phyloP scores from a whole-genome alignment of 164 flowering plant genomes.

The Platanus orientalis region DNA sequence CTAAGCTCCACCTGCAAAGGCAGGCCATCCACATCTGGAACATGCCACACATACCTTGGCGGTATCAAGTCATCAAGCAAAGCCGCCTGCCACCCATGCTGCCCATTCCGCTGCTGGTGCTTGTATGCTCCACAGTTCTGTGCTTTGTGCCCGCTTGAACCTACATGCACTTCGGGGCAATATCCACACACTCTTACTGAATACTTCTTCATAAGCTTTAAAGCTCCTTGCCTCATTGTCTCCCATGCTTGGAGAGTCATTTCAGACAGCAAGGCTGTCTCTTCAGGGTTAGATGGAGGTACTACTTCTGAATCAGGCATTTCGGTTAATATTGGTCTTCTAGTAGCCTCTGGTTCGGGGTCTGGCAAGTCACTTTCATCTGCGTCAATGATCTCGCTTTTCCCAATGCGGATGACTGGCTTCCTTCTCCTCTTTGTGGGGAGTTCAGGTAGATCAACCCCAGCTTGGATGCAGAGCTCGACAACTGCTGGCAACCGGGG shows the following conservation, averaged over 20 bases:
- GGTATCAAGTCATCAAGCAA: slow-evolving; percentile 87
- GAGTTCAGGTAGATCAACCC: slow-evolving; percentile 76
- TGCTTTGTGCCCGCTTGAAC: slow-evolving; percentile 87
- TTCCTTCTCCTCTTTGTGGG: slow-evolving; percentile 93
- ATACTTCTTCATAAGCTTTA: slow-evolving; percentile 75
- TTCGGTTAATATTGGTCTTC: slow-evolving; percentile 43
- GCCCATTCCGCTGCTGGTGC: slow-evolving; percentile 98
- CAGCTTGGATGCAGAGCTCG: slow-evolving; percentile 97
- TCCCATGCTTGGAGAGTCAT: slow-evolving; percentile 82
- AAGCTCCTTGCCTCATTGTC: slow-evolving; percentile 72
- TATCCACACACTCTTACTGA: slow-evolving; percentile 90
- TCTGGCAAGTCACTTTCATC: slow-evolving; percentile 90
- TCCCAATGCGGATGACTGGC: slow-evolving; percentile 69
- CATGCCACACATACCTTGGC: slow-evolving; percentile 92
- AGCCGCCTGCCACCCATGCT: slow-evolving; percentile 96
- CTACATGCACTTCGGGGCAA: slow-evolving; percentile 93
- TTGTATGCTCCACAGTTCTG: slow-evolving; percentile 91
- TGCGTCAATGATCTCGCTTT: slow-evolving; percentile 82
- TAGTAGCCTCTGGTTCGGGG: slow-evolving; percentile 36
- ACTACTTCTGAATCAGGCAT: slow-evolving; percentile 47
- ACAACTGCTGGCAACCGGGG: slow-evolving; percentile 85
- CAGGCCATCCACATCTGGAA: slow-evolving; percentile 65
- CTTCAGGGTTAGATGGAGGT: slow-evolving; percentile 53
- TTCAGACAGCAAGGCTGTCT: slow-evolving; percentile 55
- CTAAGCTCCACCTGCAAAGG: slow-evolving; percentile 64